Conservation (phyloP, 257 asterid genomes). For the Verbascum thapsus region DNA sequence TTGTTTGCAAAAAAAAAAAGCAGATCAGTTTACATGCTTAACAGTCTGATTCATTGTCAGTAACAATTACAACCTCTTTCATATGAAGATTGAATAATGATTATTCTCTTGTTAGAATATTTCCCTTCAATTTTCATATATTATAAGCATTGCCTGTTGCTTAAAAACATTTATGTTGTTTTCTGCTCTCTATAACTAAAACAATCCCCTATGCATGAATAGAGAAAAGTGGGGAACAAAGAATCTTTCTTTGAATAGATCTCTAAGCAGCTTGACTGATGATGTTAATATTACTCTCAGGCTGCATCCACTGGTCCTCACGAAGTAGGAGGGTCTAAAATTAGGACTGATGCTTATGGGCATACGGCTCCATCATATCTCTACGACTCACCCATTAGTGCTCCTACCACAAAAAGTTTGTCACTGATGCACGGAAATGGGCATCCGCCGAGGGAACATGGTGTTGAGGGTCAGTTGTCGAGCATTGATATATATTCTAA, state of each 20-base stretch:
- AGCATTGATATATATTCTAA: constrained; percentile 39
- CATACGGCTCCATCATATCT: constrained; percentile 37
- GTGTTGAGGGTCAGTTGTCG: constrained; percentile 58
- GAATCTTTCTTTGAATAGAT: constrained; percentile 9
- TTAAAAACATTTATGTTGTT: neutral
- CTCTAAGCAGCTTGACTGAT: neutral
- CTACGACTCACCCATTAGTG: constrained; percentile 41
- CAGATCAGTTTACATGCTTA: neutral
- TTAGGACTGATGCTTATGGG: constrained; percentile 46
- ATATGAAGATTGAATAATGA: neutral
- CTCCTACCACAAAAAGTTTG: constrained; percentile 44
- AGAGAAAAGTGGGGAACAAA: neutral
- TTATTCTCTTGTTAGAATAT: neutral
- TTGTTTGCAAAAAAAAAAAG: neutral
- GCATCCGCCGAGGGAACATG: constrained; percentile 61
- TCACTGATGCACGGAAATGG: constrained; percentile 61
- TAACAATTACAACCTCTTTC: neutral
- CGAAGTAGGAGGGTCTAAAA: constrained; percentile 44
- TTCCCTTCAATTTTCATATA: neutral
- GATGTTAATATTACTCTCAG: constrained; percentile 39
- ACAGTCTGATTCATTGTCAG: constrained; percentile 2
- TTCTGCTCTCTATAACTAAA: neutral
- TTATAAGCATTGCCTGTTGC: neutral
- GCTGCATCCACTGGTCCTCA: constrained; percentile 46
- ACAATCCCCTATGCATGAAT: too few relatives aligned